Percentiles rank a stretch among this genome's conserved stretches.
Evolutionary conservation across 495 filamentous ascomycete species (phyloP).

Genomic region (Sporormia fimetaria): DNA sequence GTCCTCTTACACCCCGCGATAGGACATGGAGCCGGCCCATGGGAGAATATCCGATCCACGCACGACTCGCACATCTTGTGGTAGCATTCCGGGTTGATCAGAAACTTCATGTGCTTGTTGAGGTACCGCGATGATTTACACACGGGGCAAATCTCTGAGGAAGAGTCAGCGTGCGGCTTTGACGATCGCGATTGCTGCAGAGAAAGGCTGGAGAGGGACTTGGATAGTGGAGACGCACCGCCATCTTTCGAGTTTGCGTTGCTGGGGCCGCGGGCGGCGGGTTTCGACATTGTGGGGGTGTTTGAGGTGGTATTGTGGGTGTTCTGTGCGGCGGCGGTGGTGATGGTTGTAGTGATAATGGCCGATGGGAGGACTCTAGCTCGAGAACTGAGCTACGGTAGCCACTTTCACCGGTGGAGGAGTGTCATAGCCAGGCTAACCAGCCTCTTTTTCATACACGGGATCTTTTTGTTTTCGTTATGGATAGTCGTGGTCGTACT

Average conservation of each 20-base stretch:
- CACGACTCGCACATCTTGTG: constrained; percentile 96
- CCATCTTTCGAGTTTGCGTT: constrained; percentile 23
- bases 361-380: no score
- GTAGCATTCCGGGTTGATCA: constrained; percentile 96
- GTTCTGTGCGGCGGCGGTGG: neutral
- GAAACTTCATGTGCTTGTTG: constrained; percentile 83
- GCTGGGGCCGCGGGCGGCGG: constrained; percentile 11
- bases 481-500: no score
- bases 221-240: constrained; percentile 19
- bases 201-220: constrained; percentile 6
- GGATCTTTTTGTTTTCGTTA: no score
- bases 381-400: no score
- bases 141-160: constrained; percentile 78
- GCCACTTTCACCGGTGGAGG: no score
- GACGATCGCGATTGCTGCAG: constrained; percentile 6
- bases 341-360: no score
- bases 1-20: constrained; percentile 78
- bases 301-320: neutral
- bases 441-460: no score
- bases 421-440: no score
- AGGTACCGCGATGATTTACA: constrained; percentile 94
- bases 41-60: constrained; percentile 86
- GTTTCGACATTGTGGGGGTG: constrained; percentile 20
- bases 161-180: constrained; percentile 8
- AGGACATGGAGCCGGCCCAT: constrained; percentile 81